These are phyloP conservation scores for Sinapis alba DNA, from an alignment of 441 rosid genomes.

Conservation along the genomic window DNA sequence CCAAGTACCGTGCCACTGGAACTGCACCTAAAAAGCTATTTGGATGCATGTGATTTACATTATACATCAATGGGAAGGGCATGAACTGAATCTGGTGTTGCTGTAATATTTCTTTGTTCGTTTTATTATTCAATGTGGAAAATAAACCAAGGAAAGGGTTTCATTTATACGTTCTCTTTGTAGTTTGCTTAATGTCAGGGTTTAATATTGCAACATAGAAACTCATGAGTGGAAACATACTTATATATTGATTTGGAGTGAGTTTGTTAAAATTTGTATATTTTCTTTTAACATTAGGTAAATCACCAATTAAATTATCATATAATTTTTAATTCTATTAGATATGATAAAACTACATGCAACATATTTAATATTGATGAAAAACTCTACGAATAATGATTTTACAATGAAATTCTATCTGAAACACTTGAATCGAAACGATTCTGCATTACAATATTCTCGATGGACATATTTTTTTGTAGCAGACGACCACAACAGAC, in stretches of 20 bases:
- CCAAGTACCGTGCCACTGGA: conserved; percentile 81
- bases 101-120: background rate
- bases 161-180: conserved; percentile 22
- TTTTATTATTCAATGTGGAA: background rate
- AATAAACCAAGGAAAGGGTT: background rate
- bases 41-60: conserved; percentile 49
- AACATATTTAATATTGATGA: too few species aligned
- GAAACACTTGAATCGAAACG: too few species aligned
- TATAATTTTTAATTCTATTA: too few species aligned
- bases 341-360: too few species aligned
- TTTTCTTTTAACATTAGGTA: too few species aligned
- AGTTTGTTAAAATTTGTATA: conserved; percentile 5
- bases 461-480: too few species aligned
- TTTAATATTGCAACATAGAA: conserved; percentile 24
- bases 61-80: background rate
- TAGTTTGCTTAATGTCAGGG: conserved; percentile 31
- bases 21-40: conserved; percentile 75
- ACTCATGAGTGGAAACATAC: background rate
- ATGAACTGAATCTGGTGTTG: background rate
- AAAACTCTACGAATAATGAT: too few species aligned
- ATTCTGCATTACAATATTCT: too few species aligned
- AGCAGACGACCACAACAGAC: too few species aligned
- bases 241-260: background rate
- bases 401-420: too few species aligned
- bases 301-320: too few species aligned